Conservation (phyloP, 805 yeast genomes). For the Candida dajiaensis region DNA sequence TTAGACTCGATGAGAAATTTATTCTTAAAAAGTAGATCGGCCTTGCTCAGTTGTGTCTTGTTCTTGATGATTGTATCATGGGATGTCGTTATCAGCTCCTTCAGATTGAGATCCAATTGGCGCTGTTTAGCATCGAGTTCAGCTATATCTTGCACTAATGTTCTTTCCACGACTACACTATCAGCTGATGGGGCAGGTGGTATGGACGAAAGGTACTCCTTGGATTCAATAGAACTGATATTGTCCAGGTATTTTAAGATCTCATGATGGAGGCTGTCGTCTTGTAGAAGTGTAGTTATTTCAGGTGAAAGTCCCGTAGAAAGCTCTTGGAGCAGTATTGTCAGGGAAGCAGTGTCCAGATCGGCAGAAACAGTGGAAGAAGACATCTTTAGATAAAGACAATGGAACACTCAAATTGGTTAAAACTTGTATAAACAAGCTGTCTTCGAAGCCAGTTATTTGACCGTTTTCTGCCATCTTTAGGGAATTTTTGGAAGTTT, state of each 20-base stretch:
- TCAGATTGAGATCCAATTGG: conserved; percentile 39
- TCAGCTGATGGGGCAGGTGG: conserved; percentile 32
- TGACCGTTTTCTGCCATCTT: too few relatives aligned
- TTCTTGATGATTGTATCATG: conserved; percentile 36
- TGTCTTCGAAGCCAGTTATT: too few relatives aligned
- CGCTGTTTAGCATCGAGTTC: conserved; percentile 59
- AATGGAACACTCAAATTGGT: too few relatives aligned
- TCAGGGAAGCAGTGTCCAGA: not conserved
- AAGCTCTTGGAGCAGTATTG: not conserved
- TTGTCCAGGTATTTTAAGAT: conserved; percentile 30
- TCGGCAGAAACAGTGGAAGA: too few relatives aligned
- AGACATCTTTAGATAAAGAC: too few relatives aligned
- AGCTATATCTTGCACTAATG: conserved; percentile 65
- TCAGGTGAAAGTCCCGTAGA: conserved; percentile 7
- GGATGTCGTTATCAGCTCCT: conserved; percentile 30
- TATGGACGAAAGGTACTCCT: conserved; percentile 37
- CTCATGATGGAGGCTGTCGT: conserved; percentile 31
- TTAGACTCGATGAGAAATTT: conserved; percentile 28
- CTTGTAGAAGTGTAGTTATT: conserved; percentile 18
- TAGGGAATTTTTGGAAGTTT: too few relatives aligned
- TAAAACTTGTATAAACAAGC: too few relatives aligned
- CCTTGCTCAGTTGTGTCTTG: conserved; percentile 31
- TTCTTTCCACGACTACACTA: conserved; percentile 15
- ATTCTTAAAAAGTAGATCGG: conserved; percentile 27
- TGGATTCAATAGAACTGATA: conserved; percentile 43